phyloP scores from a whole-genome alignment of 2,329 filamentous ascomycete genomes.

The Elsinoe ampelina region DNA sequence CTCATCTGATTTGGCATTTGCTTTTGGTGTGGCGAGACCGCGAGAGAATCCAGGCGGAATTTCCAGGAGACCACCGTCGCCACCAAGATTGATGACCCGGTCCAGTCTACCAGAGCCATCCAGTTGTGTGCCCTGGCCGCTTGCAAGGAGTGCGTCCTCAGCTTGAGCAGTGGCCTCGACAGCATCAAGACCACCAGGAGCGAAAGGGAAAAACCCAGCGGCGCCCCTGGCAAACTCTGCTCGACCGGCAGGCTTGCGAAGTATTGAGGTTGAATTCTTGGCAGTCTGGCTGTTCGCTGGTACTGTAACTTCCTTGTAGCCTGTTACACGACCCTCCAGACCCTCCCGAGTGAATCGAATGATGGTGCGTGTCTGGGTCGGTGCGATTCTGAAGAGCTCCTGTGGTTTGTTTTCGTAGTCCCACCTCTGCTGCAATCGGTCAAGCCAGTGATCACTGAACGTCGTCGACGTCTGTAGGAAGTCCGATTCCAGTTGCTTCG shows the following conservation, averaged over 20 bases:
- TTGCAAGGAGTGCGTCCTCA: constrained; percentile 59
- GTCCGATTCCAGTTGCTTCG: constrained; percentile 50
- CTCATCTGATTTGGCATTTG: constrained; percentile 43
- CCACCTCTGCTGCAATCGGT: constrained; percentile 83
- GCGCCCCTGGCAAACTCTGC: constrained; percentile 89
- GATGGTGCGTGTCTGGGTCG: constrained; percentile 88
- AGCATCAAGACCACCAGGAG: constrained; percentile 78
- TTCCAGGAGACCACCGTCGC: constrained; percentile 68
- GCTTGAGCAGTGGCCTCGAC: constrained; percentile 77
- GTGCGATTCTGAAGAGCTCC: constrained; percentile 77
- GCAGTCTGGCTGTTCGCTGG: constrained; percentile 81
- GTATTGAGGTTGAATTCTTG: constrained; percentile 86
- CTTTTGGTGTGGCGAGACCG: constrained; percentile 64
- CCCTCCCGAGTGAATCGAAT: constrained; percentile 87
- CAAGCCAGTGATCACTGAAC: constrained; percentile 81
- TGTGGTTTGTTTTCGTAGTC: constrained; percentile 69
- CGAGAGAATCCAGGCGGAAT: constrained; percentile 72
- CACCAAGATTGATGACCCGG: constrained; percentile 72
- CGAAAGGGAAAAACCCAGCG: constrained; percentile 89
- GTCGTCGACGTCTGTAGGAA: constrained; percentile 70
- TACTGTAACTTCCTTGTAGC: constrained; percentile 88
- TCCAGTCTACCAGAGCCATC: constrained; percentile 52
- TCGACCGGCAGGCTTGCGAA: constrained; percentile 74
- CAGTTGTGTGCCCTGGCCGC: constrained; percentile 24
- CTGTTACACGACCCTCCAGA: constrained; percentile 82